These are phyloP conservation scores for Mortierella sp. DNA, from an alignment of 371 early-diverging fungal genomes.

Conservation along the genomic window DNA sequence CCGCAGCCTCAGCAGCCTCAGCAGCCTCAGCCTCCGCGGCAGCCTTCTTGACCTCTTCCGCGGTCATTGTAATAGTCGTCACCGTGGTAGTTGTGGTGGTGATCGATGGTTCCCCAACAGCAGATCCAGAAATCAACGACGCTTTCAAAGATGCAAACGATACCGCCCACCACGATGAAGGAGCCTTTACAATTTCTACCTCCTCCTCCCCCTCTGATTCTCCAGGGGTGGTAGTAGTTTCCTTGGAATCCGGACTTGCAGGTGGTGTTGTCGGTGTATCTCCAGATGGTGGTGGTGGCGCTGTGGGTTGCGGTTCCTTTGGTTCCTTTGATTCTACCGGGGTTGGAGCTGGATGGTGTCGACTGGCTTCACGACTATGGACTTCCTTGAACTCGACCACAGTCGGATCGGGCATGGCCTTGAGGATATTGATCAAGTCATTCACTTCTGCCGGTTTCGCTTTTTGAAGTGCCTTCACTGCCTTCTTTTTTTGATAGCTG, in stretches of 20 bases:
- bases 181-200: conserved; percentile 28
- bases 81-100: conserved; percentile 36
- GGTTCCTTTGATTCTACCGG: background rate
- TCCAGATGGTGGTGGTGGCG: background rate
- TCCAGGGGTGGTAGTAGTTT: background rate
- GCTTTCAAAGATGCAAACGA: conserved; percentile 42
- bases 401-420: conserved; percentile 60
- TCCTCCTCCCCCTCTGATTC: background rate
- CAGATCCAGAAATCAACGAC: conserved; percentile 12
- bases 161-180: conserved; percentile 57
- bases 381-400: conserved; percentile 49
- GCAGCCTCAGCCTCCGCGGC: background rate
- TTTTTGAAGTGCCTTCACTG: conserved; percentile 57
- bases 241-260: background rate
- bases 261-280: background rate
- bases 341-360: conserved; percentile 4
- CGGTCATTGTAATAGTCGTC: conserved; percentile 36
- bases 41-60: conserved; percentile 11
- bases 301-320: background rate
- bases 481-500: conserved; percentile 47
- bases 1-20: conserved; percentile 11
- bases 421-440: conserved; percentile 50
- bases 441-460: conserved; percentile 45
- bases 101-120: conserved; percentile 20
- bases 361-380: conserved; percentile 33